Evolutionary conservation across 805 yeast genomes (phyloP).

Genomic region (Metschnikowia continentalis): DNA sequence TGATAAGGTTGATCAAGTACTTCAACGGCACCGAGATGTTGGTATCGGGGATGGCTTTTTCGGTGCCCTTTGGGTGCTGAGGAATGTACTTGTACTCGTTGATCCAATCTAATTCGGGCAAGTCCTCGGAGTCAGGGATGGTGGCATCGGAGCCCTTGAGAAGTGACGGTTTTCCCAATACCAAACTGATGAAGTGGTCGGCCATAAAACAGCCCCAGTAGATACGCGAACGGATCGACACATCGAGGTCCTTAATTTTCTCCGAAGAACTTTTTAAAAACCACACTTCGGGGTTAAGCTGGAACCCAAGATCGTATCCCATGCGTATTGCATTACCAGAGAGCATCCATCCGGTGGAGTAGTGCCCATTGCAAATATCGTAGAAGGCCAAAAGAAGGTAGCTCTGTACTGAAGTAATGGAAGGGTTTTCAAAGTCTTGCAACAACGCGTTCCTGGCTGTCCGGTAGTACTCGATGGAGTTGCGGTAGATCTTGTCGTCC

Average conservation of each 20-base stretch:
- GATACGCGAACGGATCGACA: constrained; percentile 54
- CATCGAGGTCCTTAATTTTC: constrained; percentile 45
- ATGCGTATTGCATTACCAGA: constrained; percentile 60
- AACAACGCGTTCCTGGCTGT: constrained; percentile 44
- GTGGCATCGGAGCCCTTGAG: constrained; percentile 55
- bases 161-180: constrained; percentile 56
- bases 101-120: constrained; percentile 62
- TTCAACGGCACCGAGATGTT: constrained; percentile 43
- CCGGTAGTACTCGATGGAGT: constrained; percentile 43
- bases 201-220: constrained; percentile 67
- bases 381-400: constrained; percentile 55
- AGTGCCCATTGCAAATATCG: constrained; percentile 57
- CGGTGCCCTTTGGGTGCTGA: constrained; percentile 12
- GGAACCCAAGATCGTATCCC: constrained; percentile 64
- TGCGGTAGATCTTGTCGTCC: constrained; percentile 35
- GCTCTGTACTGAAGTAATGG: constrained; percentile 56
- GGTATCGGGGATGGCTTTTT: constrained; percentile 14
- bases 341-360: constrained; percentile 59
- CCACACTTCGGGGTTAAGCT: constrained; percentile 60
- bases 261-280: constrained; percentile 36
- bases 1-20: constrained; percentile 39
- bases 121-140: constrained; percentile 53
- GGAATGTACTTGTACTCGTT: constrained; percentile 48
- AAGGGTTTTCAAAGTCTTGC: constrained; percentile 39
- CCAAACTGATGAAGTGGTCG: constrained; percentile 57